These are phyloP conservation scores for Pyrenophora tritici-repentis DNA, from an alignment of 2,329 filamentous ascomycete species.

Conservation along the genomic window DNA sequence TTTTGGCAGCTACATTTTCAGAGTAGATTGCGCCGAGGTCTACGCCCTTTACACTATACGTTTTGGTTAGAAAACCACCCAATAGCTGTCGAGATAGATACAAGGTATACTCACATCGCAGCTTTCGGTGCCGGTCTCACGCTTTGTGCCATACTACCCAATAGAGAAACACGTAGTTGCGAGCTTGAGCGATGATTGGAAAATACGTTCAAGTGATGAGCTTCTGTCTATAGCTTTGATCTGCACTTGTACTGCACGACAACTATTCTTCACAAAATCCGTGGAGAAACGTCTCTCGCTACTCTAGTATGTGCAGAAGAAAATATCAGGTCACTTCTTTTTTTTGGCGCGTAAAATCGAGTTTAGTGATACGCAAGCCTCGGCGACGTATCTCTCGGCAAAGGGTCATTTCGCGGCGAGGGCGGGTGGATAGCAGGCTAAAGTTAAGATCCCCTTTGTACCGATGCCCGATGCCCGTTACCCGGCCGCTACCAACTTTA, in stretches of 20 bases:
- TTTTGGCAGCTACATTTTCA: slow-evolving; percentile 38
- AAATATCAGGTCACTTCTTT: slow-evolving; percentile 1
- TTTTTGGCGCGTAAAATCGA: not conserved
- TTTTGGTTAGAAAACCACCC: not conserved
- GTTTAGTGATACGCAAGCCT: slow-evolving; percentile 3
- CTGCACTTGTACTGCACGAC: no score
- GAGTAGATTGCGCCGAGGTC: slow-evolving; percentile 37
- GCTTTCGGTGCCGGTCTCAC: not conserved
- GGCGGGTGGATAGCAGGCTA: slow-evolving; percentile 10
- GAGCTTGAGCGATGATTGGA: no score
- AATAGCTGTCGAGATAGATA: not conserved
- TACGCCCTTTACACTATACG: slow-evolving; percentile 29
- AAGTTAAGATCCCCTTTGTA: slow-evolving; percentile 30
- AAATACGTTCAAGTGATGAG: no score
- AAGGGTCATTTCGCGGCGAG: slow-evolving; percentile 29
- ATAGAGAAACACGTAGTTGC: no score
- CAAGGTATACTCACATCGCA: slow-evolving; percentile 12
- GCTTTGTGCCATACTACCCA: no score
- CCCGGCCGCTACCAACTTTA: slow-evolving; percentile 4
- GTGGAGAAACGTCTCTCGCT: not conserved
- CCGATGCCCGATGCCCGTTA: slow-evolving; percentile 38
- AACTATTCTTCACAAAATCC: not conserved
- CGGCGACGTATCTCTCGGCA: slow-evolving; percentile 17
- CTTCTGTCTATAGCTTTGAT: no score
- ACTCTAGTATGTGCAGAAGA: not conserved